These are phyloP conservation scores for Plenodomus tracheiphilus DNA, from an alignment of 2,329 filamentous ascomycete genomes.

Conservation along the genomic window DNA sequence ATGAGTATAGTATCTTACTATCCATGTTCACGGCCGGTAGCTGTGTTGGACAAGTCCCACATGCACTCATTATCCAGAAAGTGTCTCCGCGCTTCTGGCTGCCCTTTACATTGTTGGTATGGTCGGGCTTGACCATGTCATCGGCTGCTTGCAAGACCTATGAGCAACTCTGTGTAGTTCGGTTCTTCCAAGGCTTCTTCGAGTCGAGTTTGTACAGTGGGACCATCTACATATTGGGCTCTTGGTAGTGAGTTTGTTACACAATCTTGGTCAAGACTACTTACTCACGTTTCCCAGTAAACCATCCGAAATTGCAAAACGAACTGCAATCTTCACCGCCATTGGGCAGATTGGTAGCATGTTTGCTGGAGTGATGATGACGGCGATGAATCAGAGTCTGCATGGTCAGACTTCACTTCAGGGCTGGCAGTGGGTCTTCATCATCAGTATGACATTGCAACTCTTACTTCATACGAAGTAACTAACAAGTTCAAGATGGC, in stretches of 20 bases:
- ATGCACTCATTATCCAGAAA: slow-evolving; percentile 34
- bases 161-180: slow-evolving; percentile 27
- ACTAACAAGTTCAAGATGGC: slow-evolving; percentile 24
- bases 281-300: slow-evolving; percentile 13
- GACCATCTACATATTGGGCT: slow-evolving; percentile 36
- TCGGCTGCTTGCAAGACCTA: slow-evolving; percentile 34
- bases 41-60: slow-evolving; percentile 35
- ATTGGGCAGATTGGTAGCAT: slow-evolving; percentile 36
- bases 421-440: slow-evolving; percentile 37
- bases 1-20: slow-evolving; percentile 34
- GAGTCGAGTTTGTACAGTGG: slow-evolving; percentile 35
- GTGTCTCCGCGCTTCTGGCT: slow-evolving; percentile 34
- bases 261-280: too few species aligned
- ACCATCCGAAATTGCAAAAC: slow-evolving; percentile 32
- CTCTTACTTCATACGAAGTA: fast-evolving
- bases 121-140: slow-evolving; percentile 35
- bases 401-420: slow-evolving; percentile 21
- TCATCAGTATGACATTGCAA: slow-evolving; percentile 21
- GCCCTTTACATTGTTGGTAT: slow-evolving; percentile 31
- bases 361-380: slow-evolving; percentile 40
- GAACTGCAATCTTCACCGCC: slow-evolving; percentile 36
- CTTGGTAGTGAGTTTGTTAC: slow-evolving; percentile 27
- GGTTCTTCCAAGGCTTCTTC: slow-evolving; percentile 33
- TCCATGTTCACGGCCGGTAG: slow-evolving; percentile 34
- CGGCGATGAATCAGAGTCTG: slow-evolving; percentile 34